Conservation (phyloP, 371 early-diverging fungal species). For the Mortierella sp. region DNA sequence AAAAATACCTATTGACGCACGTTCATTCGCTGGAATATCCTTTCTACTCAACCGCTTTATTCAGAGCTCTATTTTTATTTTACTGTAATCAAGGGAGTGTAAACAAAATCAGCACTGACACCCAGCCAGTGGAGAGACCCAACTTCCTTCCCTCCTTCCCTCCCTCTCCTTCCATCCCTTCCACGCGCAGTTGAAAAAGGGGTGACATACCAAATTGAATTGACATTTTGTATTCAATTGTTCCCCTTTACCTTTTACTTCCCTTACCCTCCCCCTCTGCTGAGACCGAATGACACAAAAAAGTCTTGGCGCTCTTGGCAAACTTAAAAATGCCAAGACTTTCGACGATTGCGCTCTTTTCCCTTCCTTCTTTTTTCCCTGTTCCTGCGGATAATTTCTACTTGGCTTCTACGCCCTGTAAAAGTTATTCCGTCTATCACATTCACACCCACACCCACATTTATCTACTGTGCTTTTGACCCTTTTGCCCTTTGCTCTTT, state of each 20-base stretch:
- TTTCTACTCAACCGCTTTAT: too few relatives aligned
- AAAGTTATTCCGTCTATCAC: too few relatives aligned
- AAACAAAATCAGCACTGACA: not conserved
- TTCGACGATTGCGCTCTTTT: slow-evolving; percentile 25
- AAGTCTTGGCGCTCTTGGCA: slow-evolving; percentile 36
- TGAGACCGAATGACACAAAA: slow-evolving; percentile 20
- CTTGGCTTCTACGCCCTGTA: not conserved
- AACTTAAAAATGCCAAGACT: slow-evolving; percentile 48
- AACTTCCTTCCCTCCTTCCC: too few relatives aligned
- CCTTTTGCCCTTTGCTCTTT: not conserved
- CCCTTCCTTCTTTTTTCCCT: not conserved
- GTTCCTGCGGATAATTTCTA: not conserved
- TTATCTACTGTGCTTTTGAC: not conserved
- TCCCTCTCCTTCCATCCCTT: not conserved
- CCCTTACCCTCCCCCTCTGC: not conserved
- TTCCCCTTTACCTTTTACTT: not conserved
- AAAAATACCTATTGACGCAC: slow-evolving; percentile 1
- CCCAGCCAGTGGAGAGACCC: not conserved
- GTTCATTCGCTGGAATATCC: slow-evolving; percentile 7
- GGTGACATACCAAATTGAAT: not conserved
- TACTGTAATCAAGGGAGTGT: slow-evolving; percentile 8
- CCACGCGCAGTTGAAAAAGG: not conserved
- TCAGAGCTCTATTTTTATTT: too few relatives aligned
- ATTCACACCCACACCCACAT: not conserved
- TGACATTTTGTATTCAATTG: not conserved